Percentiles rank a stretch among this genome's conserved stretches.
These are phyloP conservation scores for Candida ulmi DNA, from an alignment of 805 yeast genomes.

Conservation along the genomic window DNA sequence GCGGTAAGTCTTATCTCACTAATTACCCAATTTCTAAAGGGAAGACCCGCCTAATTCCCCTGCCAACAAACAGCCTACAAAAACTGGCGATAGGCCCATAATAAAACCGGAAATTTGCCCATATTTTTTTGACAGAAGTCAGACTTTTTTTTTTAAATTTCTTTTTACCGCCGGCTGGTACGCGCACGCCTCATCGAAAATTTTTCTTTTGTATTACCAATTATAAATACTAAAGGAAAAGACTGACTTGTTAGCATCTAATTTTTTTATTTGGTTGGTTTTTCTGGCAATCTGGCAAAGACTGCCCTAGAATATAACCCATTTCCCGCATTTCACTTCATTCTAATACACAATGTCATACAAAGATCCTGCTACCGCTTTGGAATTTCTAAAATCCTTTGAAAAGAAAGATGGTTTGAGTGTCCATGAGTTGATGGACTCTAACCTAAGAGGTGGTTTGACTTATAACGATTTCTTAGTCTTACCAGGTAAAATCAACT, in stretches of 20 bases:
- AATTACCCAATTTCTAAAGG: no score
- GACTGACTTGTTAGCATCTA: no score
- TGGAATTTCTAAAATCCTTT: conserved; percentile 62
- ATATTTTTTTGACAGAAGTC: no score
- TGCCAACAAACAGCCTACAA: no score
- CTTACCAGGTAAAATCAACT: conserved; percentile 90
- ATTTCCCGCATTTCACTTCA: background rate
- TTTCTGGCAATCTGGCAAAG: conserved; percentile 25
- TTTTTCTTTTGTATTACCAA: background rate
- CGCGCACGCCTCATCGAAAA: background rate
- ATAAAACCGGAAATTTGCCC: no score
- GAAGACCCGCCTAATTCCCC: no score
- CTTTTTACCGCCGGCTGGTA: background rate
- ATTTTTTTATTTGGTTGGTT: conserved; percentile 6
- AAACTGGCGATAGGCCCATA: no score
- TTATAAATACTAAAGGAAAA: background rate
- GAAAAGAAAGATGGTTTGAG: conserved; percentile 78
- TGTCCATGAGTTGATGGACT: conserved; percentile 81
- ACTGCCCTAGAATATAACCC: conserved; percentile 17
- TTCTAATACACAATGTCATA: conserved; percentile 17
- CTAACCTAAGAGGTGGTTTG: conserved; percentile 86
- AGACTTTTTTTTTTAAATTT: background rate
- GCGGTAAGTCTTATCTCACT: no score
- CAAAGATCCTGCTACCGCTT: conserved; percentile 54
- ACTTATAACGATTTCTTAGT: conserved; percentile 95